phyloP scores from a whole-genome alignment of 805 yeast genomes.

The Schwanniomyces pseudopolymorphus region DNA sequence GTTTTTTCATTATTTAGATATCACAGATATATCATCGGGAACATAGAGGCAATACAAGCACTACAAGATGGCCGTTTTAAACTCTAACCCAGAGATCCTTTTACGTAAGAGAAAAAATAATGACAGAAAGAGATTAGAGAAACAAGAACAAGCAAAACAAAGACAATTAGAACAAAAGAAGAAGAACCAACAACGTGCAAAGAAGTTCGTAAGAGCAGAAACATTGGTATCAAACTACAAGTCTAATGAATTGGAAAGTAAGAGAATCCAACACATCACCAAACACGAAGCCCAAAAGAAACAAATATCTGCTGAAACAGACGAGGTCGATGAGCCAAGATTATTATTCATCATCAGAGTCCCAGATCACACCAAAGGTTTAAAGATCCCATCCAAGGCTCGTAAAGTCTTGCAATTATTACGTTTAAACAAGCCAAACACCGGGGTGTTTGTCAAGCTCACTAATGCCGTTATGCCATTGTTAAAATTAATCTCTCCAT shows the following conservation, averaged over 20 bases:
- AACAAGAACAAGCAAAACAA: conserved; percentile 62
- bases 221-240: conserved; percentile 64
- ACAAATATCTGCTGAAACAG: conserved; percentile 36
- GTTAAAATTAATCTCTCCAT: conserved; percentile 68
- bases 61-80: conserved; percentile 43
- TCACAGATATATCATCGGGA: not conserved
- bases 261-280: conserved; percentile 63
- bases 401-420: conserved; percentile 57
- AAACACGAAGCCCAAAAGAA: conserved; percentile 49
- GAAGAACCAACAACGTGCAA: conserved; percentile 43
- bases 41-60: not conserved
- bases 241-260: conserved; percentile 65
- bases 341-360: conserved; percentile 68
- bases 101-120: conserved; percentile 77
- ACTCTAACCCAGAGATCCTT: conserved; percentile 74
- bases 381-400: conserved; percentile 65
- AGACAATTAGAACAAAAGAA: conserved; percentile 46
- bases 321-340: conserved; percentile 31
- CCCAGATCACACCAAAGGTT: conserved; percentile 57
- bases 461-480: conserved; percentile 61
- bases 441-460: conserved; percentile 71
- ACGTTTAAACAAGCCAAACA: conserved; percentile 58
- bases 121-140: conserved; percentile 69
- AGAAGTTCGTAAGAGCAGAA: conserved; percentile 72
- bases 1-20: not conserved